Conservation (phyloP, 352 stramenopile genomes). For the Pythium apleroticum region DNA sequence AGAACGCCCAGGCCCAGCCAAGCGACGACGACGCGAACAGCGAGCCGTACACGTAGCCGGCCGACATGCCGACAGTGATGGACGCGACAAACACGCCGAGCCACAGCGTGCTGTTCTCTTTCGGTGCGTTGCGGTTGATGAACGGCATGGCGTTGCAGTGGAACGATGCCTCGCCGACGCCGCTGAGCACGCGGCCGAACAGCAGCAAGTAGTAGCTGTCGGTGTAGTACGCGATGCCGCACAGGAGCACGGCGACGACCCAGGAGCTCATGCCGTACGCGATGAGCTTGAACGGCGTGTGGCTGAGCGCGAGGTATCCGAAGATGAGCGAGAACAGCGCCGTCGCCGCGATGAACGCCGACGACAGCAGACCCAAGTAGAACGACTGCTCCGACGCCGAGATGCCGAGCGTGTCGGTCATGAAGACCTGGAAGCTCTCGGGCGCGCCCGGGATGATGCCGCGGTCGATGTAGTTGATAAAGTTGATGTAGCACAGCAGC, state of each 20-base stretch:
- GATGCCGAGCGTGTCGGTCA: conserved; percentile 67
- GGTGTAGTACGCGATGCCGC: conserved; percentile 63
- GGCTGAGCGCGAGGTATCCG: conserved; percentile 84
- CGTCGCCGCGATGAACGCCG: conserved; percentile 93
- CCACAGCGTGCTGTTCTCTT: conserved; percentile 76
- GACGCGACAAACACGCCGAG: conserved; percentile 92
- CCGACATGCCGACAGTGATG: conserved; percentile 88
- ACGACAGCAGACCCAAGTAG: conserved; percentile 88
- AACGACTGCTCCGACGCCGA: conserved; percentile 61
- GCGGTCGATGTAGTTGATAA: conserved; percentile 95
- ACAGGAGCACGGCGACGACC: conserved; percentile 85
- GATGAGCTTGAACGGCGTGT: conserved; percentile 90
- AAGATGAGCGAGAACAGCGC: conserved; percentile 89
- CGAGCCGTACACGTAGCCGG: conserved; percentile 46
- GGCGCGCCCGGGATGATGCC: conserved; percentile 93
- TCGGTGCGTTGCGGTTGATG: conserved; percentile 88
- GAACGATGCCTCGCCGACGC: conserved; percentile 92
- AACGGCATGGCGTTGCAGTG: conserved; percentile 92
- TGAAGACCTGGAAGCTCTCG: conserved; percentile 92
- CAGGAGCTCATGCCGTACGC: conserved; percentile 86
- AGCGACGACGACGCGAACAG: conserved; percentile 50
- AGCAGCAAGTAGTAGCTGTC: conserved; percentile 91
- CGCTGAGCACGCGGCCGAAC: conserved; percentile 82
- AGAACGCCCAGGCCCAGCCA: conserved; percentile 79
- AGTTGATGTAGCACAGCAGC: conserved; percentile 89